A percentile compares a stretch with the other conserved stretches of the same genome.
These are phyloP conservation scores for Aspergillus heteromorphus DNA, from an alignment of 495 filamentous ascomycete genomes.

Conservation along the genomic window DNA sequence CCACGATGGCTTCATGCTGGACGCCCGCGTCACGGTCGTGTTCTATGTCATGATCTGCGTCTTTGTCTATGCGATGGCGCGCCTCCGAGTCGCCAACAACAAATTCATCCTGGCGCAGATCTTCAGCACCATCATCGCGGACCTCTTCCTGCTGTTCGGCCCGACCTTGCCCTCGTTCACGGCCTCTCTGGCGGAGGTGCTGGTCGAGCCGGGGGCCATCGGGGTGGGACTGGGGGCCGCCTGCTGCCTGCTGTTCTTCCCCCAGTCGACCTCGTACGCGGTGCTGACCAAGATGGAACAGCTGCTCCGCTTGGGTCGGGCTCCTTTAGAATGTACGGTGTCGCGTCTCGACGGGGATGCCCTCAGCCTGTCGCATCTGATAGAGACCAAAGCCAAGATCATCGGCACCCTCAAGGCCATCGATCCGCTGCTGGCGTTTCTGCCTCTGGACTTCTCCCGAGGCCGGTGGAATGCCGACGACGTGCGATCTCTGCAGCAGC, in stretches of 20 bases:
- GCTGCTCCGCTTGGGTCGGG: conserved; percentile 4
- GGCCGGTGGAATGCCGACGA: conserved; percentile 17
- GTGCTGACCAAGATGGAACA: conserved; percentile 8
- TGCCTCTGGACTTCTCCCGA: conserved; percentile 15
- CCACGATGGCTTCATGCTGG: conserved; percentile 20
- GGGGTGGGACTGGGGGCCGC: conserved; percentile 12
- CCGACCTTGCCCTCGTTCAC: conserved; percentile 13
- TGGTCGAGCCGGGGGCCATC: conserved; percentile 16
- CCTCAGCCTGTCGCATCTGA: not conserved
- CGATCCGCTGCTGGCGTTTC: conserved; percentile 15
- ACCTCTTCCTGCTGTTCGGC: conserved; percentile 16
- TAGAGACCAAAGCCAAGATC: conserved; percentile 3
- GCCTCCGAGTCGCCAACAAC: conserved; percentile 14
- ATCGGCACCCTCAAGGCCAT: conserved; percentile 9
- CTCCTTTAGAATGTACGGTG: conserved; percentile 2
- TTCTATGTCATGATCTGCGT: conserved; percentile 15
- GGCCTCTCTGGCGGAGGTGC: conserved; percentile 3
- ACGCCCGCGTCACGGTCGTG: conserved; percentile 16
- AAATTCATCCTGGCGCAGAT: conserved; percentile 15
- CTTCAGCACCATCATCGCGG: conserved; percentile 18
- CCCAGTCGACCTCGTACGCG: conserved; percentile 14
- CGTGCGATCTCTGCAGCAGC: conserved; percentile 6
- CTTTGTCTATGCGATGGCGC: conserved; percentile 16
- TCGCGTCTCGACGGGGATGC: conserved; percentile 3
- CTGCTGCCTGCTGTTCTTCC: conserved; percentile 15